Percentiles rank a stretch among this genome's conserved stretches.
Conservation (phyloP, 371 early-diverging fungal genomes). For the Apophysomyces trapeziformis region DNA sequence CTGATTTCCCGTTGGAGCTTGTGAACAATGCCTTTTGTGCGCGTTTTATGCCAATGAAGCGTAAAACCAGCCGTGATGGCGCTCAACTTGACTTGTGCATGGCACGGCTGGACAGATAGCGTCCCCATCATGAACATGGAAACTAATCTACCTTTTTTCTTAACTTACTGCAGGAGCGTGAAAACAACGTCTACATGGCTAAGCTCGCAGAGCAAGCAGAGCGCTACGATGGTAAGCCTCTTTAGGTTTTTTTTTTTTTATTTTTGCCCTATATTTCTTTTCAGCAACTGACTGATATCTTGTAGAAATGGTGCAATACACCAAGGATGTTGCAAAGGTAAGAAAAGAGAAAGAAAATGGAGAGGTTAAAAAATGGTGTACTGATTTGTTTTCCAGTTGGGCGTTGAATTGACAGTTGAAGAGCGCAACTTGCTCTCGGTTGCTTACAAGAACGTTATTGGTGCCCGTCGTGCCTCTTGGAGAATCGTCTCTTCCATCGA, state of each 20-base stretch:
- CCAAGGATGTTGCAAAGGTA: slow-evolving; percentile 85
- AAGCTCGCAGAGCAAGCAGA: slow-evolving; percentile 99
- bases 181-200: slow-evolving; percentile 83
- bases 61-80: not conserved
- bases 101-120: not conserved
- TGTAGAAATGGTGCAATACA: slow-evolving; percentile 94
- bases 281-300: slow-evolving; percentile 16
- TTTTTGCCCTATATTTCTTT: not conserved
- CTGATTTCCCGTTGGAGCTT: slow-evolving; percentile 1
- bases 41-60: not conserved
- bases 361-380: not conserved
- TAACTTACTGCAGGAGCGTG: slow-evolving; percentile 41
- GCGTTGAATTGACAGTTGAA: slow-evolving; percentile 89
- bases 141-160: not conserved
- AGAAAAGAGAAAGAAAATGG: slow-evolving; percentile 26
- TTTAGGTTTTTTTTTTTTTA: not conserved
- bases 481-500: slow-evolving; percentile 99
- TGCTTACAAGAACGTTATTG: slow-evolving; percentile 99
- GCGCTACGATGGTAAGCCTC: slow-evolving; percentile 84
- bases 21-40: slow-evolving; percentile 1
- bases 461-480: slow-evolving; percentile 99
- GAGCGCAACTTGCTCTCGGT: slow-evolving; percentile 99
- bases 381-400: slow-evolving; percentile 32
- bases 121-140: not conserved
- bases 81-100: not conserved